A percentile compares a stretch with the other conserved stretches of the same genome.
Conservation (phyloP, 352 stramenopile genomes). For the Pythium coloratum region DNA sequence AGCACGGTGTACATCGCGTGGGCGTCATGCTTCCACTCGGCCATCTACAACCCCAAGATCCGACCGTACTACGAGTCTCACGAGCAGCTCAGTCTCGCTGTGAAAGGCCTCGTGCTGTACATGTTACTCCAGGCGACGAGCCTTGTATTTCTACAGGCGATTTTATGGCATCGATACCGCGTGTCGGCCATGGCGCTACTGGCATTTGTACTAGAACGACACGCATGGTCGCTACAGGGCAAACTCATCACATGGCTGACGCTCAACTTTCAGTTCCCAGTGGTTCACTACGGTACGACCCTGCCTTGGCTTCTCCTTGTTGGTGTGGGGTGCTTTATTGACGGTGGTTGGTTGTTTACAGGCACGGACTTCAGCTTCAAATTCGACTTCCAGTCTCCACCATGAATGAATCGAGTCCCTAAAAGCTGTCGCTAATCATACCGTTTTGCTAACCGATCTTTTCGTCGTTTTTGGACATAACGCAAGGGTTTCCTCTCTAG, state of each 20-base stretch:
- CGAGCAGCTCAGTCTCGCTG: neutral
- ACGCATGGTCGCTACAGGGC: conserved; percentile 8
- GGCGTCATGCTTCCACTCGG: conserved; percentile 4
- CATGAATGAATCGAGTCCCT: no score
- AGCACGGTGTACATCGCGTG: conserved; percentile 6
- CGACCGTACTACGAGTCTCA: no score
- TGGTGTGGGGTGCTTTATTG: no score
- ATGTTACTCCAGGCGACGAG: conserved; percentile 5
- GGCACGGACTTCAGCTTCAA: conserved; percentile 9
- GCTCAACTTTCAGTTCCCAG: conserved; percentile 9
- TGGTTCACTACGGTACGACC: conserved; percentile 10
- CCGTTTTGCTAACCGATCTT: no score
- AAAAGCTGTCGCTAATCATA: no score
- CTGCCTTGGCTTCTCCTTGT: neutral
- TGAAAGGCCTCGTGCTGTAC: conserved; percentile 6
- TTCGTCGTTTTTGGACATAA: no score
- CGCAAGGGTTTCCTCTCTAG: no score
- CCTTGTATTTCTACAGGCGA: conserved; percentile 5
- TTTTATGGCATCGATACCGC: conserved; percentile 19
- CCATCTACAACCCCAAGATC: conserved; percentile 4
- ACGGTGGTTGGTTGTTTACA: neutral
- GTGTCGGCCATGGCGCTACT: conserved; percentile 5
- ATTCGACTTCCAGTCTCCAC: neutral
- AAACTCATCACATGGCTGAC: conserved; percentile 21
- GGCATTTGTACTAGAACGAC: conserved; percentile 13